phyloP scores from a whole-genome alignment of 192 early-diverging fungal genomes.

The Coemansia sp. region DNA sequence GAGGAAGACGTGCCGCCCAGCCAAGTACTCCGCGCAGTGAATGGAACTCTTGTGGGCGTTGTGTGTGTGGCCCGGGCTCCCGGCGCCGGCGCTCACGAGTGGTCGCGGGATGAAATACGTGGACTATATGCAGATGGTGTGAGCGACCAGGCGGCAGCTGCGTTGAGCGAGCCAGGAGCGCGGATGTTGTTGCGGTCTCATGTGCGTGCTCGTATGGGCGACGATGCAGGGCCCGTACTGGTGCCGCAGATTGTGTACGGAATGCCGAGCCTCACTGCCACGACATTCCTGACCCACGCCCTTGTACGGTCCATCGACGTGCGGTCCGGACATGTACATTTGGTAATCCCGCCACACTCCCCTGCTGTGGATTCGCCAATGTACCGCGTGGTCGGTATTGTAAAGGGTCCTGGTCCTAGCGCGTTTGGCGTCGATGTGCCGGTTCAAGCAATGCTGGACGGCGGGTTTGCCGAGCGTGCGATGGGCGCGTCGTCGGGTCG shows the following conservation, averaged over 20 bases:
- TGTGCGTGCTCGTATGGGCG: background rate
- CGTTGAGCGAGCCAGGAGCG: slow-evolving; percentile 37
- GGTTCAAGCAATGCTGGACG: slow-evolving; percentile 32
- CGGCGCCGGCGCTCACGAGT: slow-evolving; percentile 18
- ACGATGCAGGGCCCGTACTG: too few species aligned
- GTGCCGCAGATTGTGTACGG: slow-evolving; percentile 50
- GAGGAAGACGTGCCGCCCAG: too few species aligned
- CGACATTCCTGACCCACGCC: slow-evolving; percentile 62
- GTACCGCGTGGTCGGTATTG: slow-evolving; percentile 35
- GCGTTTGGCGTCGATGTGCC: slow-evolving; percentile 38
- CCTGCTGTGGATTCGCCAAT: background rate
- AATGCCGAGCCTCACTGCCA: slow-evolving; percentile 29
- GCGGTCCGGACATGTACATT: slow-evolving; percentile 49
- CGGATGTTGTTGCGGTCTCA: slow-evolving; percentile 17
- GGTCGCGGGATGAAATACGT: slow-evolving; percentile 28
- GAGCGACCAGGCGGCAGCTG: slow-evolving; percentile 26
- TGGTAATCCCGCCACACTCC: slow-evolving; percentile 54
- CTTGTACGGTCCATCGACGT: slow-evolving; percentile 69
- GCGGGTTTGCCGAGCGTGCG: slow-evolving; percentile 41
- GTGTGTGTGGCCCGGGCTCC: slow-evolving; percentile 50
- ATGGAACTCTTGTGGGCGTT: slow-evolving; percentile 79
- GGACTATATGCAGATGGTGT: slow-evolving; percentile 21
- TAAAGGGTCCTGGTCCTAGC: slow-evolving; percentile 35
- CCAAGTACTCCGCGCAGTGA: slow-evolving; percentile 79
- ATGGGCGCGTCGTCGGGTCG: slow-evolving; percentile 26